A percentile compares a stretch with the other conserved stretches of the same genome.
Conservation (phyloP, 139 green algal genomes). For the Micractinium sp. region DNA sequence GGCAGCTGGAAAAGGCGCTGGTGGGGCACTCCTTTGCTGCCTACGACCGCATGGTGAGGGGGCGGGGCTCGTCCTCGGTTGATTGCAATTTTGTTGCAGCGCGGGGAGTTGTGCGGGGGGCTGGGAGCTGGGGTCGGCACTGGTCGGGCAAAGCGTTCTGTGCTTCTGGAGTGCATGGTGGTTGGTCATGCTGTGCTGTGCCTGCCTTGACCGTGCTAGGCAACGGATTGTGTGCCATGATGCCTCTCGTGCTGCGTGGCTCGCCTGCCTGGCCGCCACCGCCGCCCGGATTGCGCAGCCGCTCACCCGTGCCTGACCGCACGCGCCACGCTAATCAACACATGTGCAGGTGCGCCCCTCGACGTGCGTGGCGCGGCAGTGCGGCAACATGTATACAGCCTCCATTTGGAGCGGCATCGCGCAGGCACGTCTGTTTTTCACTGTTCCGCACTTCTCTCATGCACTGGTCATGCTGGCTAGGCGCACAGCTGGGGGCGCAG, state of each 20-base stretch:
- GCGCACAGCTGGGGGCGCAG: not conserved
- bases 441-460: not conserved
- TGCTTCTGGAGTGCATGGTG: too few species aligned
- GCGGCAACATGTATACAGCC: constrained; percentile 86
- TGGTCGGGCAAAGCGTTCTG: not conserved
- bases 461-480: too few species aligned
- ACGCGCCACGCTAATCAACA: too few species aligned
- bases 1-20: constrained; percentile 32
- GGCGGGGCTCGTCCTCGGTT: not conserved
- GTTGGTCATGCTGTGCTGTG: not conserved
- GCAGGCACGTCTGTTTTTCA: not conserved
- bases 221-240: too few species aligned
- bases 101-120: too few species aligned
- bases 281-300: not conserved
- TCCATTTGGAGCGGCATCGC: constrained; percentile 42
- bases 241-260: too few species aligned
- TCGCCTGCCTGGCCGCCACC: too few species aligned
- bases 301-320: not conserved
- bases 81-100: not conserved
- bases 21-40: constrained; percentile 8
- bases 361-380: constrained; percentile 45
- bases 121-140: not conserved
- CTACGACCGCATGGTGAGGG: constrained; percentile 46
- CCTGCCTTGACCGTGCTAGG: too few species aligned
- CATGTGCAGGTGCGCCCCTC: constrained; percentile 57